A percentile compares a stretch with the other conserved stretches of the same genome.
These are phyloP conservation scores for Candida pseudoviswanathii DNA, from an alignment of 1,139 yeast genomes.

Conservation along the genomic window DNA sequence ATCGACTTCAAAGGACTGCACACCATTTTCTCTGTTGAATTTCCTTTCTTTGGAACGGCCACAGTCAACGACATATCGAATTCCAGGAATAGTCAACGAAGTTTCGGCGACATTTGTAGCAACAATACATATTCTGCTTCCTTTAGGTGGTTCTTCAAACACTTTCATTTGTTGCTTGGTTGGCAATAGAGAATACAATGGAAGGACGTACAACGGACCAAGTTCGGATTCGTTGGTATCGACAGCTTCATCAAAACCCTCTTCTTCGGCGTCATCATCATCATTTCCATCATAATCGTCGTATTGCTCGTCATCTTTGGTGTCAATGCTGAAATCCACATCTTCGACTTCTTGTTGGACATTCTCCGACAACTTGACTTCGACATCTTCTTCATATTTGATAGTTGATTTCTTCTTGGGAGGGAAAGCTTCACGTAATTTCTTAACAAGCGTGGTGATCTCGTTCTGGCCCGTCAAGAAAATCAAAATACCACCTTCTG, in stretches of 20 bases:
- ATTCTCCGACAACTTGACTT: slow-evolving; percentile 56
- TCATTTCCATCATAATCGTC: slow-evolving; percentile 26
- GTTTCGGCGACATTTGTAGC: slow-evolving; percentile 99
- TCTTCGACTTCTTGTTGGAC: slow-evolving; percentile 86
- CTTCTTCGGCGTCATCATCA: slow-evolving; percentile 65
- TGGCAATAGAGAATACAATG: slow-evolving; percentile 88
- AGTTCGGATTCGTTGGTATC: slow-evolving; percentile 75
- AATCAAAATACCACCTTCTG: slow-evolving; percentile 91
- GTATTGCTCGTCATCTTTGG: slow-evolving; percentile 26
- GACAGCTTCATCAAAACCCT: slow-evolving; percentile 84
- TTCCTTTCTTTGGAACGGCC: slow-evolving; percentile 92
- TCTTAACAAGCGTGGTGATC: slow-evolving; percentile 73
- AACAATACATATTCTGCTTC: slow-evolving; percentile 84
- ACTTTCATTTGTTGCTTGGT: slow-evolving; percentile 95
- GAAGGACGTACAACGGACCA: slow-evolving; percentile 88
- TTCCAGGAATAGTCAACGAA: slow-evolving; percentile 93
- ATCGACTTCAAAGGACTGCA: slow-evolving; percentile 86
- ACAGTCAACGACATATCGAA: slow-evolving; percentile 91
- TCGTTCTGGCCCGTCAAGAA: slow-evolving; percentile 96
- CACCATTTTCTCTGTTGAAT: slow-evolving; percentile 82
- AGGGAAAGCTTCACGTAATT: slow-evolving; percentile 70
- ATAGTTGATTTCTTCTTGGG: slow-evolving; percentile 35
- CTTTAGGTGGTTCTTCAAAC: slow-evolving; percentile 81
- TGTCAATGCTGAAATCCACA: slow-evolving; percentile 71
- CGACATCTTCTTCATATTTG: slow-evolving; percentile 33